phyloP scores from a whole-genome alignment of 768 basidiomycete genomes.

The Pseudohyphozyma bogoriensis region DNA sequence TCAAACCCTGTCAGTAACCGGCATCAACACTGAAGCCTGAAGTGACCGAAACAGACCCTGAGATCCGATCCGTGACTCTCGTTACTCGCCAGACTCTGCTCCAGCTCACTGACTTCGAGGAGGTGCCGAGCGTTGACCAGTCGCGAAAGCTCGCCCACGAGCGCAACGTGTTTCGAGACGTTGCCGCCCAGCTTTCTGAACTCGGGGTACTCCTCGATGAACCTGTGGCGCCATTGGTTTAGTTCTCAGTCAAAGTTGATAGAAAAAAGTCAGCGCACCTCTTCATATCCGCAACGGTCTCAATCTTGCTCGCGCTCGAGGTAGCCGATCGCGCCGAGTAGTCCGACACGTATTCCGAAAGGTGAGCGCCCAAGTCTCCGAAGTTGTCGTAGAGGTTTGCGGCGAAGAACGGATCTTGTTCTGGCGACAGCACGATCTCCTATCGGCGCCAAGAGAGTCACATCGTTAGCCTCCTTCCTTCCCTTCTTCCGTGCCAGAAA shows the following conservation, averaged over 20 bases:
- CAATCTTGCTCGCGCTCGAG: constrained; percentile 67
- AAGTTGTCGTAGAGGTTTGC: constrained; percentile 83
- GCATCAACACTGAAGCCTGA: background rate
- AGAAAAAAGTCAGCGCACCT: constrained; percentile 45
- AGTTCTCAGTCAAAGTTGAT: background rate
- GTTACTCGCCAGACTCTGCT: constrained; percentile 88
- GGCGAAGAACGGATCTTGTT: constrained; percentile 90
- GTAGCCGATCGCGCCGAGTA: constrained; percentile 63
- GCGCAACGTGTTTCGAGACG: constrained; percentile 94
- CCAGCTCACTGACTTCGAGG: constrained; percentile 83
- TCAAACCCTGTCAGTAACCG: background rate
- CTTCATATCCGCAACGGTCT: constrained; percentile 95
- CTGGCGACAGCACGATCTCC: constrained; percentile 88
- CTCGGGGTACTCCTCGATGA: constrained; percentile 94
- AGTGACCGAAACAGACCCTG: constrained; percentile 47
- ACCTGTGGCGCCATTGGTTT: constrained; percentile 6
- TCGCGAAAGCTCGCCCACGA: constrained; percentile 90
- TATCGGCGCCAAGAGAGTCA: constrained; percentile 39
- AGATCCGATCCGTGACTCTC: constrained; percentile 69
- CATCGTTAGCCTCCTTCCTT: no score
- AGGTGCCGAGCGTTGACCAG: constrained; percentile 76
- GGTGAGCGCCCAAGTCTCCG: constrained; percentile 83
- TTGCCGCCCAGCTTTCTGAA: constrained; percentile 93
- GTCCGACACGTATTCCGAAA: constrained; percentile 86
- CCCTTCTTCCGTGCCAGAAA: background rate